These are phyloP conservation scores for Gossypium armourianum DNA, from an alignment of 441 rosid genomes.

Conservation along the genomic window DNA sequence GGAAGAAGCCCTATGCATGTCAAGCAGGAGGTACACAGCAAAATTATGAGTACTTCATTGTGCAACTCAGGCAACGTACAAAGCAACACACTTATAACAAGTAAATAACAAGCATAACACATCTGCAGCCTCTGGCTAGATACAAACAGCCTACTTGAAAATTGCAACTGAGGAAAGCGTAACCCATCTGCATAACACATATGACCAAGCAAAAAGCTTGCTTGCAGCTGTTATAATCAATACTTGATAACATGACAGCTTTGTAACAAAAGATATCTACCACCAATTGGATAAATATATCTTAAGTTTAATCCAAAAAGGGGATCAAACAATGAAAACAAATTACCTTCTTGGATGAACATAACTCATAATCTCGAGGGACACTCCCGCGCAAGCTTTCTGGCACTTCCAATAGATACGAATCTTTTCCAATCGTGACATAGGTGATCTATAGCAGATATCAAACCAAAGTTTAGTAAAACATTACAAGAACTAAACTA, in stretches of 20 bases:
- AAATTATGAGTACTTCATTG: background rate
- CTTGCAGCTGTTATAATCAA: background rate
- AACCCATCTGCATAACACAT: background rate
- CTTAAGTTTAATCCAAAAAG: background rate
- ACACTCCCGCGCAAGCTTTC: conserved; percentile 59
- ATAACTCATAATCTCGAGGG: conserved; percentile 77
- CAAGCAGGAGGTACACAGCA: background rate
- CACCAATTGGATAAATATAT: background rate
- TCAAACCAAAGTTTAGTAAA: conserved; percentile 18
- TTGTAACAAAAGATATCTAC: background rate
- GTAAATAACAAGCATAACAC: conserved; percentile 7
- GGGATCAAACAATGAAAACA: background rate
- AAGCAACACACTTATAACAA: background rate
- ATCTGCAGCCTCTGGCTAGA: background rate
- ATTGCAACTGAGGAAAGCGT: background rate
- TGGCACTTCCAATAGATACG: conserved; percentile 74
- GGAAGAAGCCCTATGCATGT: conserved; percentile 60
- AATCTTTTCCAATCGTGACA: conserved; percentile 84
- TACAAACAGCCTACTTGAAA: background rate
- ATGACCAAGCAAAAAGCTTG: background rate
- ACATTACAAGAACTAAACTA: background rate
- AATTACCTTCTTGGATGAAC: conserved; percentile 85
- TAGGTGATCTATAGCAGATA: conserved; percentile 53
- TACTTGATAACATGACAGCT: background rate
- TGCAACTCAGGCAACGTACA: background rate